Evolutionary conservation across 2,329 filamentous ascomycete genomes (phyloP), one percentile per base, ranked within the genome.

Genomic region (Fusarium devonianum): DNA sequence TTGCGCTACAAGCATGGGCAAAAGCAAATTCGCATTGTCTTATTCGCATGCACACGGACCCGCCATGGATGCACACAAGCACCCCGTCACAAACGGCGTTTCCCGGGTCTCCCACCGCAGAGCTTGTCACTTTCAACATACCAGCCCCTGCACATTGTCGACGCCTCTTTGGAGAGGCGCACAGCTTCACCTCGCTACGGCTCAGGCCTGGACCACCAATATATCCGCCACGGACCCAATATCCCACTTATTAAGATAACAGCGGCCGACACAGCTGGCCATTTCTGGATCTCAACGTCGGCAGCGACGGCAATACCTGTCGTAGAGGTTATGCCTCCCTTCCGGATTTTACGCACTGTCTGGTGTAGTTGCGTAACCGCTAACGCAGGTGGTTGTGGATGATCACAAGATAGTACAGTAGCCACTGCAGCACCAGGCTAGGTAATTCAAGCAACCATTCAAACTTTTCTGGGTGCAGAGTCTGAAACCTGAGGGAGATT

Each of bases 21-120:
- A 45, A 44, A 30, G 42, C 33, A 45, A 38, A 32, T 35, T 36
- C 23, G 33, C 33, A 38, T 37, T 37, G 42, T 37, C 33, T 37
- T 30, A 29, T n/a, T n/a, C 23, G 7, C 16, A 6, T 40, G 40
- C 32, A 44, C 21, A 19, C n/a, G n/a, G n/a, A n/a, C n/a, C n/a
- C n/a, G n/a, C n/a, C n/a, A n/a, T n/a, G n/a, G n/a, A n/a, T n/a
- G 9, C 23, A 16, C 40, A 21, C 17, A 13, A 37, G 37, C 26
- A 36, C 37, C 33, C 18, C 32, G 32, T 45, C 33, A 34, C 22
- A 7, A 13, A 21, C 32, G 22, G 26, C 13, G 6, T 14, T 23
- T 14, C 25, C 25, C 19, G 8, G 40, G 14, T 26, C 13, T 45
- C 32, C 25, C 33, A 29, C 30, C 17, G 28, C 26, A 45, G 33